Evolutionary conservation across 179 eudicot species (phyloP).

Genomic region (Heliamphora pulchella): DNA sequence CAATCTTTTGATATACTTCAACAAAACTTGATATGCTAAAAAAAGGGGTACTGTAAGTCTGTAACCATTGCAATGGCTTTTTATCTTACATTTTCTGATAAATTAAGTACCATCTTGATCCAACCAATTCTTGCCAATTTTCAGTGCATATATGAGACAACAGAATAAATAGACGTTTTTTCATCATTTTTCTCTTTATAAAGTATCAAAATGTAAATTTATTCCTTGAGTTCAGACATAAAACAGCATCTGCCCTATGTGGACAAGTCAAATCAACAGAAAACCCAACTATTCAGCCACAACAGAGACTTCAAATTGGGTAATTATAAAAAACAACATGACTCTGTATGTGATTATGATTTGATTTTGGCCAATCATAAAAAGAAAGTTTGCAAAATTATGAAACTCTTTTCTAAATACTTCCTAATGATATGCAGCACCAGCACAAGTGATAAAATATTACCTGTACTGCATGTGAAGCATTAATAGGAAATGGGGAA

Average conservation of each 20-base stretch:
- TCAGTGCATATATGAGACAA: not conserved
- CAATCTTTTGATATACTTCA: not conserved
- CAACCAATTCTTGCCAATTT: not conserved
- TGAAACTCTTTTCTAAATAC: not conserved
- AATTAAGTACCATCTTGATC: not conserved
- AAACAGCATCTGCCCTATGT: not conserved
- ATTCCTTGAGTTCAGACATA: not conserved
- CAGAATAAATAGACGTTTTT: not conserved
- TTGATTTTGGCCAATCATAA: not conserved
- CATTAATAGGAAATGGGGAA: not conserved
- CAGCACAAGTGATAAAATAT: not conserved
- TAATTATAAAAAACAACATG: not conserved
- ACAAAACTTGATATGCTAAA: not conserved
- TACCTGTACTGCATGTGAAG: slow-evolving; percentile 21
- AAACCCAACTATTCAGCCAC: not conserved
- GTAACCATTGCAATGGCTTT: not conserved
- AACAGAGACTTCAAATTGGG: not conserved
- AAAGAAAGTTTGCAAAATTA: not conserved
- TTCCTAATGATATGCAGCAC: not conserved
- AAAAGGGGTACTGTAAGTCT: not conserved
- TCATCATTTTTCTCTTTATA: not conserved
- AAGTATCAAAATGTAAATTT: not conserved
- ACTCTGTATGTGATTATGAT: not conserved
- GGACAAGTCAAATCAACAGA: not conserved
- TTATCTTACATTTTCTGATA: not conserved